Percentiles rank a stretch among this genome's conserved stretches.
Evolutionary conservation across 2,329 filamentous ascomycete genomes (phyloP).

Genomic region (Colletotrichum sp.): DNA sequence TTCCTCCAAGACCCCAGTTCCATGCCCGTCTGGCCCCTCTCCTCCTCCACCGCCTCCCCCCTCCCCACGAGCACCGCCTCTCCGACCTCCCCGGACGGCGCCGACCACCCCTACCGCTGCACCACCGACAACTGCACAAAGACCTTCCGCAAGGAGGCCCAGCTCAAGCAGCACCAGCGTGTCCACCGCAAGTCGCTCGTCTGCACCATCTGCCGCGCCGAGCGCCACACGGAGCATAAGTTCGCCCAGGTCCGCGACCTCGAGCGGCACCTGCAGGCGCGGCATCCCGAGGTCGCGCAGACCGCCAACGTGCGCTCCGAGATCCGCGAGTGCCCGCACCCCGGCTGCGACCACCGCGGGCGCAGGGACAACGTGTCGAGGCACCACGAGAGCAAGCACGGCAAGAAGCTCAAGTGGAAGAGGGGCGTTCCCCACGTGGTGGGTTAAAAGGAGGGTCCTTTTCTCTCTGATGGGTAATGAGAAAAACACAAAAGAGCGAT

Average conservation of each 20-base stretch:
- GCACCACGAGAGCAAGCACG: conserved; percentile 24
- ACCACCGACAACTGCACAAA: conserved; percentile 20
- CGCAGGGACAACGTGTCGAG: conserved; percentile 23
- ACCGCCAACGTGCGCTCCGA: conserved; percentile 21
- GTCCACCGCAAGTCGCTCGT: conserved; percentile 23
- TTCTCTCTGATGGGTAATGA: not conserved
- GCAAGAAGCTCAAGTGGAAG: conserved; percentile 24
- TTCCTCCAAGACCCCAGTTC: not conserved
- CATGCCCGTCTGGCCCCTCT: not conserved
- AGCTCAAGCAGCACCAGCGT: conserved; percentile 25
- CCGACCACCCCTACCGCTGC: conserved; percentile 14
- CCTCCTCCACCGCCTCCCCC: not conserved
- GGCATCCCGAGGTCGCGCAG: conserved; percentile 18
- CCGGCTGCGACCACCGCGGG: conserved; percentile 22
- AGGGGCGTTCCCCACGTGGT: conserved; percentile 19
- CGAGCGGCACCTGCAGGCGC: conserved; percentile 24
- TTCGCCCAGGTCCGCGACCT: conserved; percentile 25
- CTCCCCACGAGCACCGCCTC: not conserved
- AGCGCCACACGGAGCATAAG: conserved; percentile 21
- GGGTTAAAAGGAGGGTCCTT: not conserved
- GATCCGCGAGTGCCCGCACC: conserved; percentile 18
- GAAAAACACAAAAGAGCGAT: not conserved
- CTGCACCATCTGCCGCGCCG: conserved; percentile 21
- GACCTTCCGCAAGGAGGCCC: conserved; percentile 23
- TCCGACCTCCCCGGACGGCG: conserved; percentile 2